phyloP scores from a whole-genome alignment of 495 filamentous ascomycete species.

The Recurvomyces mirabilis region DNA sequence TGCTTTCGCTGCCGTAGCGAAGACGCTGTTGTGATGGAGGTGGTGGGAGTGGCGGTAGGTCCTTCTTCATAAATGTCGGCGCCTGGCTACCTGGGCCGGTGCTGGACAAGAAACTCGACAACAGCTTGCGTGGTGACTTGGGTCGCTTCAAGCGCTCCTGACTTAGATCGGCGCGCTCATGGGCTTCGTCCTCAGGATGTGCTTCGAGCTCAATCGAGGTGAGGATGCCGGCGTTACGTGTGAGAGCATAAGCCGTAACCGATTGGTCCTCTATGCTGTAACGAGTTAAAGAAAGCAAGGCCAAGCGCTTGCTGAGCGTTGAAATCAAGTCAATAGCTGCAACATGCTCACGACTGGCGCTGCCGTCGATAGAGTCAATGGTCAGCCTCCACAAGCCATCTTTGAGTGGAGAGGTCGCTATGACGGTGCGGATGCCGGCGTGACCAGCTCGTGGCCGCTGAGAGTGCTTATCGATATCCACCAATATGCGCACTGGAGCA shows the following conservation, averaged over 20 bases:
- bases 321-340: constrained; percentile 55
- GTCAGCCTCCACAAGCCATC: constrained; percentile 45
- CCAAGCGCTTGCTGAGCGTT: constrained; percentile 49
- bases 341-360: constrained; percentile 54
- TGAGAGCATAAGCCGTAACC: constrained; percentile 52
- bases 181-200: constrained; percentile 34
- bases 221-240: constrained; percentile 62
- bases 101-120: constrained; percentile 60
- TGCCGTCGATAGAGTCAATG: constrained; percentile 50
- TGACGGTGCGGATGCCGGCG: constrained; percentile 42
- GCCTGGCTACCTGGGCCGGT: constrained; percentile 18
- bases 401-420: constrained; percentile 35
- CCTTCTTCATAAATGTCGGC: constrained; percentile 18
- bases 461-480: constrained; percentile 49
- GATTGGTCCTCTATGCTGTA: constrained; percentile 47
- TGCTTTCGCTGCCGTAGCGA: too few relatives aligned
- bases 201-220: constrained; percentile 50
- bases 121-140: constrained; percentile 77
- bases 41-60: constrained; percentile 17
- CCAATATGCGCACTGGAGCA: constrained; percentile 47
- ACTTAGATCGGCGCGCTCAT: constrained; percentile 31
- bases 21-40: too few relatives aligned
- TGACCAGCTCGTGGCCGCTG: constrained; percentile 51
- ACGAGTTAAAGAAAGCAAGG: not conserved
- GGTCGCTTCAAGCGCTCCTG: constrained; percentile 50